These are phyloP conservation scores for Malassezia yamatoensis DNA, from an alignment of 1,284 basidiomycete genomes.

Conservation along the genomic window DNA sequence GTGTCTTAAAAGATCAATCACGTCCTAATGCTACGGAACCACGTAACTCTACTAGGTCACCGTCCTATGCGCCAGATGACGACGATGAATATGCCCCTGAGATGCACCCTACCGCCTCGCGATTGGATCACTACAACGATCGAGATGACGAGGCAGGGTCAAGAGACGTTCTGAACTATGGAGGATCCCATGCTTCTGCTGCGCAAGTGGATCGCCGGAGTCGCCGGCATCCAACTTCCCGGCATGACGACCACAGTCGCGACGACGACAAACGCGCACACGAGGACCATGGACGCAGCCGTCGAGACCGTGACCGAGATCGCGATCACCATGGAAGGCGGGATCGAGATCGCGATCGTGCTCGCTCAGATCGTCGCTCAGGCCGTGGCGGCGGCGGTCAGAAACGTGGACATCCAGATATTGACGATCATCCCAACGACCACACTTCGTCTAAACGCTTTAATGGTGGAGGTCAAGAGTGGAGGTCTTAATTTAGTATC, in stretches of 20 bases:
- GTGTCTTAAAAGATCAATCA: neutral
- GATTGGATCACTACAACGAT: conserved; percentile 28
- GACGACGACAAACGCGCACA: conserved; percentile 14
- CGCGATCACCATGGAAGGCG: conserved; percentile 14
- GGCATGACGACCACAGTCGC: neutral
- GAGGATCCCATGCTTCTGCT: conserved; percentile 9
- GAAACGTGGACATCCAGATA: conserved; percentile 8
- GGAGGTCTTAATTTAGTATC: neutral
- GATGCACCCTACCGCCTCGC: neutral
- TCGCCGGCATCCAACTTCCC: conserved; percentile 4
- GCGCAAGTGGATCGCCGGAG: conserved; percentile 13
- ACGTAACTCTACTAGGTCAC: neutral
- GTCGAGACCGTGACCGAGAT: neutral
- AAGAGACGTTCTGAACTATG: conserved; percentile 39
- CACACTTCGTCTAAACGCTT: conserved; percentile 11
- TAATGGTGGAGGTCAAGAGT: conserved; percentile 1
- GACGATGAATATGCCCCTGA: conserved; percentile 16
- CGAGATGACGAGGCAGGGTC: conserved; percentile 23
- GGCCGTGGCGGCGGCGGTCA: conserved; percentile 19
- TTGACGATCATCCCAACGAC: conserved; percentile 8
- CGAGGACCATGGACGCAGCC: conserved; percentile 2
- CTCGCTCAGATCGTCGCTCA: conserved; percentile 14
- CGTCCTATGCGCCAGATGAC: neutral
- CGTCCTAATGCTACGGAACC: neutral
- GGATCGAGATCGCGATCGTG: conserved; percentile 21